phyloP scores from a whole-genome alignment of 306 rosid species.

The Cicer bijugum region DNA sequence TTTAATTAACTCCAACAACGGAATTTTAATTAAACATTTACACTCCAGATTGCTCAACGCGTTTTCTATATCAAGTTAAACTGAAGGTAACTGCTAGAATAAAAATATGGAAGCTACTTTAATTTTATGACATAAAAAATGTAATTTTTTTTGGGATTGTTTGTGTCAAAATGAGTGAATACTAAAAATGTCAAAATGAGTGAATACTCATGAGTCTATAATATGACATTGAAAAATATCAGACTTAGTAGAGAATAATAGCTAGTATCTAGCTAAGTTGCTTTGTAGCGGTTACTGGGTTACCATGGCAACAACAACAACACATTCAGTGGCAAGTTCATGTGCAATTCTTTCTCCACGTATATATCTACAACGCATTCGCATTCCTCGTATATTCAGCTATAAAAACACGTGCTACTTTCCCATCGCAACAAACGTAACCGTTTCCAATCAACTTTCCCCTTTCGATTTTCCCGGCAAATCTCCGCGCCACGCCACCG shows the following conservation, averaged over 20 bases:
- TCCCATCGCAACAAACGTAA: background rate
- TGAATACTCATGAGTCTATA: background rate
- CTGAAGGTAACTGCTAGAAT: background rate
- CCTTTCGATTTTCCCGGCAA: slow-evolving; percentile 49
- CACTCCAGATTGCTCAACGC: background rate
- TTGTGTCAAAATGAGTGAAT: background rate
- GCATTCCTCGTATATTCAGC: slow-evolving; percentile 25
- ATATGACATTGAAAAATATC: background rate
- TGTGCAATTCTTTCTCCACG: slow-evolving; percentile 27
- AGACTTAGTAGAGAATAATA: background rate
- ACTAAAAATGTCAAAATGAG: background rate
- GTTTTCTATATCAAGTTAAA: background rate
- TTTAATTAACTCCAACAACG: background rate
- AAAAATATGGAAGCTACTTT: background rate
- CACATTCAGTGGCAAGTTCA: slow-evolving; percentile 17
- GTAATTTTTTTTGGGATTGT: too few species aligned
- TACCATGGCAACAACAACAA: slow-evolving; percentile 24
- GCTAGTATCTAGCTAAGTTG: background rate
- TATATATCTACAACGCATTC: background rate
- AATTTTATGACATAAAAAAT: background rate
- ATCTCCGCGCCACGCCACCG: slow-evolving; percentile 49
- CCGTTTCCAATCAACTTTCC: slow-evolving; percentile 16
- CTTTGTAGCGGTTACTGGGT: background rate
- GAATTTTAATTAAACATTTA: background rate
- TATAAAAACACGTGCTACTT: background rate